Base-by-base conservation (phyloP, 164 flowering plant genomes). In the Macadamia tetraphylla region DNA sequence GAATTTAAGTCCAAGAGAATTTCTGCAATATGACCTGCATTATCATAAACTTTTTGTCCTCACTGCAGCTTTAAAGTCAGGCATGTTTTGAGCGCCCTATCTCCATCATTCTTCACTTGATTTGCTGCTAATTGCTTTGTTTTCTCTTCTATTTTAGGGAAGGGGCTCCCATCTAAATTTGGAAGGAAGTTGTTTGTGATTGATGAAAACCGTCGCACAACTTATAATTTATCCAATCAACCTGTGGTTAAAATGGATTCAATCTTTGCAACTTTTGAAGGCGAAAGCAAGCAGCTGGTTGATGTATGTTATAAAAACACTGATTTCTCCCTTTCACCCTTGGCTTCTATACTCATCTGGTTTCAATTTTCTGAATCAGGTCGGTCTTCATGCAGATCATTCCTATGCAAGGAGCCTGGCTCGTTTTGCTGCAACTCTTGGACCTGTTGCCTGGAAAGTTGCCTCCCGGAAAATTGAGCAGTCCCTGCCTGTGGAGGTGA, bases 401-500 rank as follows among this genome's bases (percentile, higher is more conserved):
- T 80, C 94, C 7, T 92, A 94, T 80, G 94, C 96, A 29, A 81
- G 97, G 75, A 94, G 99, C 75, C 81, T 94, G 67, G 88, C 95
- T 74, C 93, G 94, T 42, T 94, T 88, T 87, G 90, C 99, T 76
- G 97, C 90, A 60, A 78, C 88, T 66, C 94, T 94, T 67, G 97
- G 97, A 49, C 85, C 97, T 65, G 79, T 81, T 75, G 97, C 97
- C 64, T 94, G 99, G 99, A 85, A 78, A 79, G 79, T 86, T 74
- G 95, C 97, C 29, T 87, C 99, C 13, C 76, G 77, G 70, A 84
- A 81, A 77, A 90, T 92, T 76, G 88, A 90, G 78, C 86, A 85
- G 75, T 89, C 85, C 44, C 71, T 94, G 56, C 94, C 99, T 58
- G 68, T 69, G 29, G 97, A 86, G 0, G 70, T 68, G 67, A 88